Base-by-base conservation (phyloP, 2,329 filamentous ascomycete genomes). In the Nemania serpens region DNA sequence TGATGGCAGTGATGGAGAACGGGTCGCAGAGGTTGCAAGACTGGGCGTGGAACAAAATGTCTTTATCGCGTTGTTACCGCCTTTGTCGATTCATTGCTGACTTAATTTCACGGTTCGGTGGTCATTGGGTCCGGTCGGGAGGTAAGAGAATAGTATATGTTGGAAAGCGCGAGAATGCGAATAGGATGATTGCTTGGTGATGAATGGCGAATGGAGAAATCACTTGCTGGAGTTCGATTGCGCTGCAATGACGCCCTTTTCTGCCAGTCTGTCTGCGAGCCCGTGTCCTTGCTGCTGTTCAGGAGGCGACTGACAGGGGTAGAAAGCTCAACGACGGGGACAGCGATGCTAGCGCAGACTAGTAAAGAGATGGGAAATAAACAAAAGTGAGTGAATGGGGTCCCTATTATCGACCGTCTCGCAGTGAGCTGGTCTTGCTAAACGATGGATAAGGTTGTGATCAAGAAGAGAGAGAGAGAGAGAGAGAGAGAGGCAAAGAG, bases 11-110 rank as follows among this genome's bases (percentile, higher is more conserved):
- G 62, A 59, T 54, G 59, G 60, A 29, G 25, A 29, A 29, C 4
- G 60, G 51, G 57, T 51, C 65, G 62, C 59, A 61, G 66, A 63
- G 64, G 57, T 59, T 29, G 25, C 62, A 63, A 66, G 64, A 63
- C 64, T 39, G 63, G 61, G 62, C 63, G 67, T 57, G 42, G 50
- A 62, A 59, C 66, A 29, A 66, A 58, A 59, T 51, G 59, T 62
- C 39, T 57, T 68, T 61, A 59, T 68, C 64, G 64, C 66, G 56
- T 65, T 51, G 63, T 66, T 64, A 68, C 65, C 62, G 64, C 59
- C 68, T 68, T 68, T 70, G 67, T 69, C 62, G 68, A 64, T 59
- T 65, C 67, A 65, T 63, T 63, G 64, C 57, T 49, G 25, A 42
- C 36, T 39, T 25, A 54, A 52, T 20, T 50, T 49, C 45, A 45